Evolutionary conservation across 208 protist genomes (phyloP).

Genomic region (Phytomonas francai): DNA sequence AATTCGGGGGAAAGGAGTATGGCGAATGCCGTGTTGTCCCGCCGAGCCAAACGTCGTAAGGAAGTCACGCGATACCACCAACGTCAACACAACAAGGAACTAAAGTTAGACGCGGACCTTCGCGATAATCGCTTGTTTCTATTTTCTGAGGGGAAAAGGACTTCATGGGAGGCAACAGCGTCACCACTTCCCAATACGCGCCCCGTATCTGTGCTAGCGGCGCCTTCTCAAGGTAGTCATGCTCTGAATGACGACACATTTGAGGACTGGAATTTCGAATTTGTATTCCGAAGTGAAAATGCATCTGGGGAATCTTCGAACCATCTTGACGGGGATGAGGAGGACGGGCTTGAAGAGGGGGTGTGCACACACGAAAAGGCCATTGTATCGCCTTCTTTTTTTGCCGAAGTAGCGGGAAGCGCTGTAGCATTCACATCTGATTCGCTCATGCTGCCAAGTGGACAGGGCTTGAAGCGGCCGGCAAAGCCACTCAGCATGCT

Average conservation of each 20-base stretch:
- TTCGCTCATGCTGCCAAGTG: background rate
- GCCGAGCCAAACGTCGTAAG: conserved; percentile 51
- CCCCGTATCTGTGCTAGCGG: background rate
- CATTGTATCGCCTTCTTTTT: conserved; percentile 22
- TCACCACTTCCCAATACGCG: background rate
- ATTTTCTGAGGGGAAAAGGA: conserved; percentile 11
- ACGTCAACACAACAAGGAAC: conserved; percentile 30
- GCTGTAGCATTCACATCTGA: background rate
- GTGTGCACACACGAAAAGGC: conserved; percentile 21
- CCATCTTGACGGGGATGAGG: background rate
- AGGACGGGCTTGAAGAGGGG: background rate
- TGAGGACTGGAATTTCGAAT: conserved; percentile 11
- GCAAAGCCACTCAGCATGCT: conserved; percentile 6
- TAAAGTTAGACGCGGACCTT: conserved; percentile 30
- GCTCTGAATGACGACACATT: background rate
- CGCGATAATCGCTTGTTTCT: conserved; percentile 50
- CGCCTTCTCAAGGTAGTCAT: background rate
- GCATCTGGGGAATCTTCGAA: background rate
- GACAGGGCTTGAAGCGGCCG: background rate
- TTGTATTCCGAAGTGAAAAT: conserved; percentile 8
- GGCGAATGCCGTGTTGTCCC: conserved; percentile 6
- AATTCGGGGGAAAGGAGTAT: conserved; percentile 10
- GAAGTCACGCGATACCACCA: conserved; percentile 71
- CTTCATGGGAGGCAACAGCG: background rate
- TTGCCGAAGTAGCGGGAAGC: conserved; percentile 15